These are phyloP conservation scores for Craterostigma plantagineum DNA, from an alignment of 257 asterid genomes.

Conservation along the genomic window DNA sequence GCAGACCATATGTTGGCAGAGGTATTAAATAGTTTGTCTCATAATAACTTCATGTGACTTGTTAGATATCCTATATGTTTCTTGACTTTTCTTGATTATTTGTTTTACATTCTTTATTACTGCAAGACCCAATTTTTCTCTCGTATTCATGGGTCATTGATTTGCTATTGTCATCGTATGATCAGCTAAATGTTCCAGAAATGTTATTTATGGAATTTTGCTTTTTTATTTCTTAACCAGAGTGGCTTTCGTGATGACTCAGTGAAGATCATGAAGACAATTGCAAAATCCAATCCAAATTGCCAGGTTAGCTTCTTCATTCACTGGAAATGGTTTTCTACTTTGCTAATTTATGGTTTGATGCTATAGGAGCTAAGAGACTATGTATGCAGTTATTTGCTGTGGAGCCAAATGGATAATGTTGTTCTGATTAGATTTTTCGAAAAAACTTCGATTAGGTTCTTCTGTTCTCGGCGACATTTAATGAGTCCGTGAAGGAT, in stretches of 20 bases:
- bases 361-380: too few relatives aligned
- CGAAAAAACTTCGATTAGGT: constrained; percentile 22
- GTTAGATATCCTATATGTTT: constrained; percentile 90
- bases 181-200: constrained; percentile 2
- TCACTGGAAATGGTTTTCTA: too few relatives aligned
- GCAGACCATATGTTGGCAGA: constrained; percentile 94
- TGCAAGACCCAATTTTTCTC: not conserved
- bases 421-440: too few relatives aligned
- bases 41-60: constrained; percentile 74
- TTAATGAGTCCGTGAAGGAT: constrained; percentile 51
- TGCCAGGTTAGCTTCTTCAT: constrained; percentile 62
- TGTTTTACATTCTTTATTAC: not conserved
- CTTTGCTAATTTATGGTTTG: too few relatives aligned
- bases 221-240: constrained; percentile 17
- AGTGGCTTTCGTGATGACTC: constrained; percentile 79
- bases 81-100: constrained; percentile 33
- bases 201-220: constrained; percentile 4
- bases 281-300: constrained; percentile 23
- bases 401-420: too few relatives aligned
- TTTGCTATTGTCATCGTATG: constrained; percentile 1
- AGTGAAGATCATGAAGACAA: constrained; percentile 42
- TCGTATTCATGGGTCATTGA: constrained; percentile 1
- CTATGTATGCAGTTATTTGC: too few relatives aligned
- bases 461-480: constrained; percentile 46
- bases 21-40: constrained; percentile 47